Base-by-base conservation (phyloP, 2,329 filamentous ascomycete genomes). In the Oidium heveae region DNA sequence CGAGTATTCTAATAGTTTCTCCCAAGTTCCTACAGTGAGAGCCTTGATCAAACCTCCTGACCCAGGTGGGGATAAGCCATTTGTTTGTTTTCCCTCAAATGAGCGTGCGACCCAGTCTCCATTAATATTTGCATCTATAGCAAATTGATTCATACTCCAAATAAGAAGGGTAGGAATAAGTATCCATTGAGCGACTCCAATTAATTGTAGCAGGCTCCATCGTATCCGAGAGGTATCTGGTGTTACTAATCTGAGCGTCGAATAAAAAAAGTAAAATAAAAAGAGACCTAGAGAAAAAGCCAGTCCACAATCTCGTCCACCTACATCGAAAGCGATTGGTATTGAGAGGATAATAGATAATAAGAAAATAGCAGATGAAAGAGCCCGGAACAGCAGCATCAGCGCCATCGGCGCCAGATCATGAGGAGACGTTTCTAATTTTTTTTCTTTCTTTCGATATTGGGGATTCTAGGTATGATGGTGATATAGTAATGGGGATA, bases 321-420 rank as follows among this genome's bases (percentile, higher is more conserved):
- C 91, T 64, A 96, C 89, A 77, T 98, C 91, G 72, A 96, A 96
- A 64, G 89, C 86, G 66, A 98, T 81, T 58, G 91, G 91, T 66
- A 98, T 91, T 58, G 87, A 94, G 66, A 96, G 84, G 65, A 96
- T 80, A 68, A 95, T 87, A 70, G 84, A 84, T 69, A 88, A 76
- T 63, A 96, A 80, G 71, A 95, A 96, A 69, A 86, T 70, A 66
- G 82, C 74, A 70, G 86, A 86, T 65, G 86, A 86, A 62, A 88
- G 66, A 67, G 82, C 75, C 66, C 82, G 81, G 68, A 88, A 79
- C 68, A 89, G 74, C 82, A 82, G 87, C 85, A 94, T 94, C 69
- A 71, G 71, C 67, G 68, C 70, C 68, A 68, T 64, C 63, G 67
- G 66, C 68, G 69, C 68, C 67, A 66, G 59, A 71, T n/a, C n/a